A percentile compares a stretch with the other conserved stretches of the same genome.
phyloP scores from a whole-genome alignment of 2,329 filamentous ascomycete genomes.

The Nothophoma quercina region DNA sequence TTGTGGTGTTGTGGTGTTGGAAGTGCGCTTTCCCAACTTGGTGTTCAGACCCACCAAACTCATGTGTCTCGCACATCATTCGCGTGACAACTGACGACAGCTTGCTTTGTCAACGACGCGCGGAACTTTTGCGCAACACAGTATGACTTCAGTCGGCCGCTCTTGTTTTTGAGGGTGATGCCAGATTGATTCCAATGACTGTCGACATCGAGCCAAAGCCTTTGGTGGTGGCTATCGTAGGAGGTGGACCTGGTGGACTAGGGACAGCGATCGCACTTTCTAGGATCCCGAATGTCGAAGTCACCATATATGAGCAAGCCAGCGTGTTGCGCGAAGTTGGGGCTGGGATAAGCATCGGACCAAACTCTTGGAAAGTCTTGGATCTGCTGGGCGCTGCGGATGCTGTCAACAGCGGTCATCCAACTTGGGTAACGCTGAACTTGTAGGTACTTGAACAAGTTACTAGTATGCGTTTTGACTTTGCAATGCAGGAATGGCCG shows the following conservation, averaged over 20 bases:
- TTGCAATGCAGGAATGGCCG: conserved; percentile 39
- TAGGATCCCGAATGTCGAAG: conserved; percentile 51
- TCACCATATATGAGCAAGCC: conserved; percentile 57
- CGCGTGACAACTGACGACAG: conserved; percentile 22
- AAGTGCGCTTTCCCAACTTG: neutral
- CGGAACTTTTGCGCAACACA: neutral
- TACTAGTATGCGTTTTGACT: neutral
- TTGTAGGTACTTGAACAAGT: too few species aligned
- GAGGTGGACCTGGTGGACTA: conserved; percentile 51
- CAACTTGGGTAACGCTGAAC: conserved; percentile 41
- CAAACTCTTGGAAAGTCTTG: conserved; percentile 59
- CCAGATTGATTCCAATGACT: conserved; percentile 13
- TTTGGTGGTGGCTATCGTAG: conserved; percentile 49
- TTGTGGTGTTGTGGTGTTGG: neutral
- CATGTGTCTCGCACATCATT: conserved; percentile 21
- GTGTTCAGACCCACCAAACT: neutral
- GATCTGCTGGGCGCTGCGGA: conserved; percentile 56
- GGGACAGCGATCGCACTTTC: conserved; percentile 57
- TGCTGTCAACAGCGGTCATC: conserved; percentile 37
- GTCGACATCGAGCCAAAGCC: conserved; percentile 2
- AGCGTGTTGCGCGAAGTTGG: conserved; percentile 56
- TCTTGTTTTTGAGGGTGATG: too few species aligned
- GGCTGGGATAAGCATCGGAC: conserved; percentile 57
- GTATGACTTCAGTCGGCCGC: too few species aligned
- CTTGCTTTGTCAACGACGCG: conserved; percentile 21